Evolutionary conservation across 2,329 filamentous ascomycete species (phyloP), one percentile per base, ranked within the genome.

Genomic region (Venturia pyrina): DNA sequence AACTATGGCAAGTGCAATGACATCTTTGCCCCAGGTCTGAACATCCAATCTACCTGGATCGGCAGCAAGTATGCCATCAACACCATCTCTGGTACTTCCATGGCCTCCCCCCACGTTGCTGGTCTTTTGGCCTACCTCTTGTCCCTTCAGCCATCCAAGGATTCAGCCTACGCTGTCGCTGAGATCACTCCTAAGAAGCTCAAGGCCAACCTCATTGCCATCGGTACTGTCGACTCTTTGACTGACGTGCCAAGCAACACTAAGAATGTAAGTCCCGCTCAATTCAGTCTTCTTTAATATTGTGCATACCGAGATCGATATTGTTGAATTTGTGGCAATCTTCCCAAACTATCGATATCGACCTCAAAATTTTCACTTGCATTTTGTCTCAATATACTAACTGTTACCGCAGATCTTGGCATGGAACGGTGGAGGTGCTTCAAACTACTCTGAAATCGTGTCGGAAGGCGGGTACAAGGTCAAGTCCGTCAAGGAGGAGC

Each of bases 1-100:
- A 99, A 99, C 90, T 98, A 88, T 79, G 95, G 95, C 79, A 95
- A 93, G 85, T 99, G 95, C 86, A 96, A 93, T 78, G 95, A 99
- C 80, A 96, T 99, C 84, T 99, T 99, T 75, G 95, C 93, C 69
- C 95, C 95, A 68, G 95, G 95, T 75, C 85, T 97, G 74, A 96
- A 92, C 88, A 96, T 99, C 74, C 86, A 91, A 73, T 99, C 95
- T 70, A 98, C 95, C 78, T 99, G 95, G 95, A 96, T 96, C 73
- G 95, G 96, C 77, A 93, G 89, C 86, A 90, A 95, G 80, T 88
- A 93, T 74, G 93, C 95, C 74, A 87, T 91, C 82, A 99, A 99
- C 88, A 97, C 91, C 81, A 99, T 99, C 82, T 98, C 93, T 53
- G 95, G 95, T 78, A 99, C 95, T 71, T 99, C 95, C 65, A 99